Conservation (phyloP, 768 basidiomycete species). For the Agrocybe praecox region DNA sequence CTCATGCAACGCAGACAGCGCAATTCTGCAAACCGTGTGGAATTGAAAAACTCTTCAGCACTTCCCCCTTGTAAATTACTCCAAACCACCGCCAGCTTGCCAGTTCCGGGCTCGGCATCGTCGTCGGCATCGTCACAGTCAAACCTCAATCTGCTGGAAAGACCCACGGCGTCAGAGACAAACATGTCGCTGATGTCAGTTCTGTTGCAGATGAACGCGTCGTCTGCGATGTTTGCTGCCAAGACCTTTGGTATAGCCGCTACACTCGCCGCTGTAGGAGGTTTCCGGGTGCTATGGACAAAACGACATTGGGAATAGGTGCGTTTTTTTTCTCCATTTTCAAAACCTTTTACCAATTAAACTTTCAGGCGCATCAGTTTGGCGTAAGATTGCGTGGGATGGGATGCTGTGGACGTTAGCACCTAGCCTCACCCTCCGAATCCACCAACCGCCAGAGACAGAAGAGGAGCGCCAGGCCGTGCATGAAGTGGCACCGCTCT, state of each 20-base stretch:
- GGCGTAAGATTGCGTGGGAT: constrained; percentile 60
- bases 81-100: not conserved
- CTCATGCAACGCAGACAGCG: constrained; percentile 36
- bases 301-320: constrained; percentile 54
- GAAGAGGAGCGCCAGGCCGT: constrained; percentile 28
- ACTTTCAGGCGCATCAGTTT: constrained; percentile 57
- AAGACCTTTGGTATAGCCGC: constrained; percentile 74
- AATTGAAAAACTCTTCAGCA: constrained; percentile 24
- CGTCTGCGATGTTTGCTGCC: constrained; percentile 52
- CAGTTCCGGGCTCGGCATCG: not conserved
- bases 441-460: constrained; percentile 44
- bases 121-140: not conserved
- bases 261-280: constrained; percentile 51
- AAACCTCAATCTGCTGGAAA: constrained; percentile 7
- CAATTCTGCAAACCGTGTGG: constrained; percentile 16
- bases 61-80: constrained; percentile 33
- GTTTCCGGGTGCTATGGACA: constrained; percentile 43
- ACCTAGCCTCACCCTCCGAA: constrained; percentile 52
- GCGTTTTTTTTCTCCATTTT: constrained; percentile 37
- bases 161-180: constrained; percentile 23
- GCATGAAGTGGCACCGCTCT: constrained; percentile 16
- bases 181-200: constrained; percentile 34
- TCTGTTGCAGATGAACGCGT: constrained; percentile 39
- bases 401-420: constrained; percentile 43
- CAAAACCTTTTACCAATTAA: not conserved